Base-by-base conservation (phyloP, 2,329 filamentous ascomycete species). In the Bipolaris cookei region DNA sequence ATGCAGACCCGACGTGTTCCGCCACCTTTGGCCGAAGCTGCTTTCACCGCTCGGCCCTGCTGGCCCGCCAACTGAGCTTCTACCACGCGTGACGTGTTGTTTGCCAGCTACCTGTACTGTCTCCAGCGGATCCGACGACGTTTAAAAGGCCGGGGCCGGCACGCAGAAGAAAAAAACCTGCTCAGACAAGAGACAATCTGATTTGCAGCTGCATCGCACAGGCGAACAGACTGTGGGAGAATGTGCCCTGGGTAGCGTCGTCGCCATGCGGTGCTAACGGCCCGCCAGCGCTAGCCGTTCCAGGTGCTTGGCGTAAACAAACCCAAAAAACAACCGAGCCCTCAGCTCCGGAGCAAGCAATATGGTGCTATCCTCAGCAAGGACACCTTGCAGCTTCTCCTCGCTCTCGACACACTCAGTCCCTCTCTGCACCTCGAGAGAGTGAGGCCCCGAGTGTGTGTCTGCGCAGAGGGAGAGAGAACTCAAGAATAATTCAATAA, bases 41-140 rank as follows among this genome's bases (percentile, higher is more conserved):
- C 48, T 48, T 43, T 42, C 32, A 55, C 44, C 50, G 46, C 47
- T 49, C 54, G 47, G 46, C 48, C 38, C 43, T 51, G 52, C 47
- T 56, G 51, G 39, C 55, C 51, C 51, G 56, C 52, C 45, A 54
- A 41, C 46, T 41, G 41, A 20, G 58, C 56, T 47, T 56, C 51
- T 54, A 23, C 42, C 49, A 61, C 61, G 64, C 59, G 59, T 63
- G 64, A 67, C 62, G 67, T 62, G 63, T 66, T 65, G 58, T 56
- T 63, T 42, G n/a, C 25, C 54, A 50, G 57, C 32, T 20, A 32
- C 39, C 28, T 43, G 35, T 30, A 34, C 25, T 38, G 14, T 43
- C 20, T 48, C 35, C 41, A 48, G 43, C 38, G 51, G 57, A 10
- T 28, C 38, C 54, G 32, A 53, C 25, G 32, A 38, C 49, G 55